Evolutionary conservation across 2,329 filamentous ascomycete species (phyloP).

Genomic region (Westerdykella ornata): DNA sequence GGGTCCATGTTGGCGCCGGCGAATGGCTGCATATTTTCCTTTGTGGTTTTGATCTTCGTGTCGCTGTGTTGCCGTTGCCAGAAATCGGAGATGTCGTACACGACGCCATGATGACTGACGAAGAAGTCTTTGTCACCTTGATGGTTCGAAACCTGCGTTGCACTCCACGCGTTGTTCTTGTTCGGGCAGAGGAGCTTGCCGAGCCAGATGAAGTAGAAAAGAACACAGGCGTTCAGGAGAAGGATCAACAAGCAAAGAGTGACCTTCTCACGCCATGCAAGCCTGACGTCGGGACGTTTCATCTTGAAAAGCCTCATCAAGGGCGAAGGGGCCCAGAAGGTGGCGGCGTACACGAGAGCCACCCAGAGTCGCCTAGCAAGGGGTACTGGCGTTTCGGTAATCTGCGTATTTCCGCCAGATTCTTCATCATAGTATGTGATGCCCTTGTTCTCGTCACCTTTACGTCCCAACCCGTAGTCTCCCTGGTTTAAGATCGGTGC

Average conservation of each 20-base stretch:
- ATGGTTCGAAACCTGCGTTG: conserved; percentile 62
- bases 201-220: conserved; percentile 90
- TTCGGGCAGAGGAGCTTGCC: conserved; percentile 84
- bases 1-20: conserved; percentile 71
- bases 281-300: conserved; percentile 92
- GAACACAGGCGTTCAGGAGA: conserved; percentile 69
- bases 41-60: conserved; percentile 52
- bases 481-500: conserved; percentile 56
- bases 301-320: conserved; percentile 82
- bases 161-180: conserved; percentile 80
- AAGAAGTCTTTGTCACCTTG: conserved; percentile 70
- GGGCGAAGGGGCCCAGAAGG: conserved; percentile 91
- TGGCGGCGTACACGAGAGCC: conserved; percentile 72
- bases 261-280: conserved; percentile 96
- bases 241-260: conserved; percentile 75
- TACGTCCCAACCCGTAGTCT: conserved; percentile 82
- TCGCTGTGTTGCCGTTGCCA: conserved; percentile 82
- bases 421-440: conserved; percentile 67
- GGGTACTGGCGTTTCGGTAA: conserved; percentile 63
- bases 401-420: conserved; percentile 65
- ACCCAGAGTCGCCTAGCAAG: conserved; percentile 70
- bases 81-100: conserved; percentile 89
- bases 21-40: conserved; percentile 65
- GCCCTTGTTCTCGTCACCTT: conserved; percentile 62
- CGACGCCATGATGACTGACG: conserved; percentile 78